Conservation (phyloP, 768 basidiomycete genomes). For the Agrocybe pediades region DNA sequence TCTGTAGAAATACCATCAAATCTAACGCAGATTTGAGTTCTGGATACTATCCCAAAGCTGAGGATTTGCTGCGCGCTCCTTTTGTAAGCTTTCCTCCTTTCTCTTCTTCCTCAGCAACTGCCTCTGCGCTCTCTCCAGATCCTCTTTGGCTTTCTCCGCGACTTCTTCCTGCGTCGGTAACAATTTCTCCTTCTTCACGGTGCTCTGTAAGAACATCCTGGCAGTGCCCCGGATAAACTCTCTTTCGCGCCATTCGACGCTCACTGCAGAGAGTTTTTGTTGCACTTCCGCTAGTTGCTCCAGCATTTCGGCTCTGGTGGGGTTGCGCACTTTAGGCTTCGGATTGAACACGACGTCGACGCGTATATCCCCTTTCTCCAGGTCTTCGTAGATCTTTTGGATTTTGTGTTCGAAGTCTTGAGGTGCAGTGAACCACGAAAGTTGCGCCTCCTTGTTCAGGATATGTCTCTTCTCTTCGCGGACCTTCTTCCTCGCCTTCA, state of each 20-base stretch:
- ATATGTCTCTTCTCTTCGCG: conserved; percentile 36
- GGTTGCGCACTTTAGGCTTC: conserved; percentile 46
- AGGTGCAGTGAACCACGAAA: conserved; percentile 64
- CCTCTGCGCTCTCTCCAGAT: conserved; percentile 5
- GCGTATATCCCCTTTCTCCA: conserved; percentile 55
- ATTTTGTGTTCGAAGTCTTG: conserved; percentile 71
- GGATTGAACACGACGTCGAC: conserved; percentile 57
- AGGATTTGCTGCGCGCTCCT: neutral
- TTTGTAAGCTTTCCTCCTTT: neutral
- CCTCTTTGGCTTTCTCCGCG: conserved; percentile 21
- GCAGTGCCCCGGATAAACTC: conserved; percentile 38
- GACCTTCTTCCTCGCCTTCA: conserved; percentile 39
- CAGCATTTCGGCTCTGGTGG: conserved; percentile 39
- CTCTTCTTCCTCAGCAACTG: conserved; percentile 1
- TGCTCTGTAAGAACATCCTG: conserved; percentile 47
- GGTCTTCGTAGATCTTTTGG: conserved; percentile 52
- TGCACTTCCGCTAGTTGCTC: conserved; percentile 45
- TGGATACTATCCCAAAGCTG: neutral
- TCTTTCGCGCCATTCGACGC: conserved; percentile 53
- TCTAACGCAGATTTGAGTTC: too few relatives aligned
- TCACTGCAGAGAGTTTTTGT: conserved; percentile 45
- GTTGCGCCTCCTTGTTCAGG: conserved; percentile 64
- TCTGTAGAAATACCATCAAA: too few relatives aligned
- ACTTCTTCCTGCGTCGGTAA: conserved; percentile 19
- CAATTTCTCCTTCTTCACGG: conserved; percentile 14